Base-by-base conservation (phyloP, 257 asterid genomes). In the Penstemon eatonii region DNA sequence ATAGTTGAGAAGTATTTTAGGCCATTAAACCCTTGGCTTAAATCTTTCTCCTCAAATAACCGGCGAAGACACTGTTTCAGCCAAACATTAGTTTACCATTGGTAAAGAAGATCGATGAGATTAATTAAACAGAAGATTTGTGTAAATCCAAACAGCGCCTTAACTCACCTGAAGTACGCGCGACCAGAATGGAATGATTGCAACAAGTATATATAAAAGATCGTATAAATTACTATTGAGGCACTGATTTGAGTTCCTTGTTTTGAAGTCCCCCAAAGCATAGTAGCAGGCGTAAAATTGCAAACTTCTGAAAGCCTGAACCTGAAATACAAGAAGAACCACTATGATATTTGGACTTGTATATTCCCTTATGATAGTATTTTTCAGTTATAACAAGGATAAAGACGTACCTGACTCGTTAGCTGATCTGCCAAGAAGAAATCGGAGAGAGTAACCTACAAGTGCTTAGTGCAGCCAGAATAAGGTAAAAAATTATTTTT, bases 371-470 rank as follows among this genome's bases (percentile, higher is more conserved):
- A 38, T 5, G 50, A 42, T 40, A 50, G 40, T 46, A 12, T 40
- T 6, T 19, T 52, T 70, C 12, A 12, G 25, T 40, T 18, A 3
- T 57, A 12, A 7, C 40, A 49, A 60, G 71, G 55, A 51, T 25
- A 8, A 56, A 19, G 38, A 33, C 75, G 15, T 11, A 88, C 98
- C 96, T 92, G 96, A 86, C 98, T 92, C n/a, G 98, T 92, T 55
- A 92, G 72, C 84, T 89, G 96, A 79, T 92, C 97, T n/a, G 91
- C 93, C 80, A 91, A 80, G 90, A 91, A 79, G 77, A 89, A 88
- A 79, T 91, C 97, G 12, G 96, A 68, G 46, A 92, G 82, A 3
- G 79, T 83, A 50, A 89, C 92, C 98, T 92, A 63, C 62, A 67
- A 74, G 71, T n/a, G n/a, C n/a, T n/a, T n/a, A n/a, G n/a, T 18